Conservation (phyloP, 2,329 filamentous ascomycete genomes). For the Sphaerostilbella broomeana region DNA sequence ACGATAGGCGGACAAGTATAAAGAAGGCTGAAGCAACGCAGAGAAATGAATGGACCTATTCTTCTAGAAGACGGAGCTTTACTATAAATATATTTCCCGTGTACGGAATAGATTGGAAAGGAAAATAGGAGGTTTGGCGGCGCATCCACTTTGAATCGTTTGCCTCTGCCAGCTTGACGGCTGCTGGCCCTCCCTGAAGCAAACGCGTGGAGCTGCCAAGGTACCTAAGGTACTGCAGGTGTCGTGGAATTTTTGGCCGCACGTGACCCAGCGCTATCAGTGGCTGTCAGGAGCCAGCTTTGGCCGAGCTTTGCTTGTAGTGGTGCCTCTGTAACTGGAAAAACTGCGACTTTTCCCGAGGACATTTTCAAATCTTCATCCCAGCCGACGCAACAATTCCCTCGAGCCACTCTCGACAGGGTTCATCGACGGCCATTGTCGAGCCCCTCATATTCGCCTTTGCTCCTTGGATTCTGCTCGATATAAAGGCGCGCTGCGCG, state of each 20-base stretch:
- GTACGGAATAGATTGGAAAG: neutral
- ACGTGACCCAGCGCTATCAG: conserved; percentile 6
- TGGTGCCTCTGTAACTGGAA: conserved; percentile 27
- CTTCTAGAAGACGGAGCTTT: too few species aligned
- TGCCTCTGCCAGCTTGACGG: too few species aligned
- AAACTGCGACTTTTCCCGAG: conserved; percentile 45
- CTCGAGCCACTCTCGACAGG: conserved; percentile 33
- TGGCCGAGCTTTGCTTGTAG: conserved; percentile 31
- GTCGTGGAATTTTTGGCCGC: conserved; percentile 2
- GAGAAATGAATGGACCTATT: neutral
- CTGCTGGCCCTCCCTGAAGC: too few species aligned
- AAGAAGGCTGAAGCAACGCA: neutral
- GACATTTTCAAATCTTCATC: conserved; percentile 35
- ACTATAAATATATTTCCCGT: too few species aligned
- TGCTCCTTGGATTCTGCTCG: conserved; percentile 29
- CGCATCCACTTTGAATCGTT: too few species aligned
- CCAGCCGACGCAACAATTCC: conserved; percentile 33
- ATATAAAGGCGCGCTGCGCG: conserved; percentile 37
- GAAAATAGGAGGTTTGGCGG: neutral
- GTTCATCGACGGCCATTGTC: conserved; percentile 41
- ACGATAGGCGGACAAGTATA: conserved; percentile 1
- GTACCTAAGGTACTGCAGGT: too few species aligned
- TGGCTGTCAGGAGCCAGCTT: conserved; percentile 4
- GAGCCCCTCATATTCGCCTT: conserved; percentile 29
- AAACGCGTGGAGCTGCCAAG: conserved; percentile 6